Evolutionary conservation across 179 eudicot species (phyloP), one percentile per base, ranked within the genome.

Genomic region (Patellifolia procumbens): DNA sequence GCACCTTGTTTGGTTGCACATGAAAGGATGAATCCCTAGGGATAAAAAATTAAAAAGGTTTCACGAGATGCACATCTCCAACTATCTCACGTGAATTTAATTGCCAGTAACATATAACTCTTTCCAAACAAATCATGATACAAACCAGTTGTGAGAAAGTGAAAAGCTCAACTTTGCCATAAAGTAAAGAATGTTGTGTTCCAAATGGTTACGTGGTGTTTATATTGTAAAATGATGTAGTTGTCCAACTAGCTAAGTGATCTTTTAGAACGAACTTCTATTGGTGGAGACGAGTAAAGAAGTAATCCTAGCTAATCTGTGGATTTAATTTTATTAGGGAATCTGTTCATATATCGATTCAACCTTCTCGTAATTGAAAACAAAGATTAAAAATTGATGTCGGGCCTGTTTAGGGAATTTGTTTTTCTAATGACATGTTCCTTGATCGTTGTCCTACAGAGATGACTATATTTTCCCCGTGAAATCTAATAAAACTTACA

Each of bases 41-140:
- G 60, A 24, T 52, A 20, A 16, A 46, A 16, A 56, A 35, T 48
- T 31, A n/a, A 10, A 12, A 51, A 19, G 37, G 34, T 52, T 22
- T 80, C 83, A 80, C 83, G 83, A 69, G 76, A 55, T 64, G 70
- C 34, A 39, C n/a, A 35, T 65, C 35, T 55, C 22, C 64, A 61
- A 24, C 68, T 32, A 63, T 0, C 29, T 28, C 83, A 72, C 76
- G 83, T 80, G 83, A 81, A 67, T 74, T 56, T 55, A 37, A 49
- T 22, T 58, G 2, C 79, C 24, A 26, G 42, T 37, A 46, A 11
- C 9, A 0, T 26, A 28, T 46, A 3, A 16, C 37, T 26, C 26
- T 68, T 48, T 48, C 73, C 35, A 48, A 68, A 48, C 73, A 28
- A 16, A 17, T 2, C 29, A 48, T 46, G 5, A 9, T 64, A 13